Conservation (phyloP, 148 eudicot genomes). For the Rhododendron henanense region DNA sequence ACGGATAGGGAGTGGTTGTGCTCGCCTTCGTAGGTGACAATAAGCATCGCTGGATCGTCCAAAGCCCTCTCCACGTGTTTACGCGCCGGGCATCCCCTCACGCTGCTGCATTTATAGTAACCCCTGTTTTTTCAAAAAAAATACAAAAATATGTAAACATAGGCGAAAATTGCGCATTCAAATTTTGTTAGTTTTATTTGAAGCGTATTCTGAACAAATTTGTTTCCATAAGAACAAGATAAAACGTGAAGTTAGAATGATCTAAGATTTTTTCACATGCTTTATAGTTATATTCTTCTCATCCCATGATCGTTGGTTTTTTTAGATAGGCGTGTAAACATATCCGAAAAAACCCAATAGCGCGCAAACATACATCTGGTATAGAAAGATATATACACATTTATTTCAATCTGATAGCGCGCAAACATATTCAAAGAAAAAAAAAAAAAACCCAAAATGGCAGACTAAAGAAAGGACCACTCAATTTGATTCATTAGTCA, state of each 20-base stretch:
- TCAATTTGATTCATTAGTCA: background rate
- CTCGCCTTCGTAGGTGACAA: constrained; percentile 92
- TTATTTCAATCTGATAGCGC: too few relatives aligned
- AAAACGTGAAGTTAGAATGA: background rate
- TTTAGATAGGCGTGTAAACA: too few relatives aligned
- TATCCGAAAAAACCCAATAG: too few relatives aligned
- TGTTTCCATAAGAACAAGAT: too few relatives aligned
- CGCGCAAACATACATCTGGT: too few relatives aligned
- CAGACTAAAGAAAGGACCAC: too few relatives aligned
- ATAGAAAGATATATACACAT: too few relatives aligned
- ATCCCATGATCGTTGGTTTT: background rate
- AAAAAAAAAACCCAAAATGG: too few relatives aligned
- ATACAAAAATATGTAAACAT: background rate
- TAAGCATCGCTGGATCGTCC: constrained; percentile 79
- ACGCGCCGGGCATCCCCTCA: constrained; percentile 89
- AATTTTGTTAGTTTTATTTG: background rate
- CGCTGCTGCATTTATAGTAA: constrained; percentile 91
- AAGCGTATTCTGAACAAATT: background rate
- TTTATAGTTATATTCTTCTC: background rate
- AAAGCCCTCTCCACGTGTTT: constrained; percentile 92
- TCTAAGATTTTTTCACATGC: background rate
- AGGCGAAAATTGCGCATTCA: background rate
- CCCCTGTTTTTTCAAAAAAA: constrained; percentile 43
- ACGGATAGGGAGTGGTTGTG: constrained; percentile 69
- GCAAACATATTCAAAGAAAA: too few relatives aligned